Percentiles rank a stretch among this genome's conserved stretches.
These are phyloP conservation scores for Dipodascus albidus DNA, from an alignment of 805 yeast genomes.

Conservation along the genomic window DNA sequence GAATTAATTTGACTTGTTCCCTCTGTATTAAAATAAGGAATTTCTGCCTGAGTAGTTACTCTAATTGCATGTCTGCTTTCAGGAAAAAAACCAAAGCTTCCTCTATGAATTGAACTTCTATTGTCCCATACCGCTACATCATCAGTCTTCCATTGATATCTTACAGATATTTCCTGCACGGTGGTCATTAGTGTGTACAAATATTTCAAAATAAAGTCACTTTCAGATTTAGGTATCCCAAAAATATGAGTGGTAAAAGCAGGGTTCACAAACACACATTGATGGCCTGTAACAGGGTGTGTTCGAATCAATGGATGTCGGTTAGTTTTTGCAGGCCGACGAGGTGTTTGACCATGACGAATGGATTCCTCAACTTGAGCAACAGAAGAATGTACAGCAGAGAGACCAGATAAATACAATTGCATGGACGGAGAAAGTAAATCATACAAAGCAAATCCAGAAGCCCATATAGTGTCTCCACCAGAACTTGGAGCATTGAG, in stretches of 20 bases:
- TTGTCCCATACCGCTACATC: conserved; percentile 53
- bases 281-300: conserved; percentile 57
- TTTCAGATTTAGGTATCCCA: conserved; percentile 42
- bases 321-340: conserved; percentile 27
- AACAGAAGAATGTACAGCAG: conserved; percentile 32
- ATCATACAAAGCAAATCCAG: conserved; percentile 43
- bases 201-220: conserved; percentile 35
- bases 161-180: conserved; percentile 43
- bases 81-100: conserved; percentile 39
- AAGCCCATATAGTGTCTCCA: conserved; percentile 46
- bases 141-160: conserved; percentile 41
- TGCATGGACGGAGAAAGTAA: conserved; percentile 40
- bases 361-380: conserved; percentile 52
- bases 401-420: conserved; percentile 34
- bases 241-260: conserved; percentile 39
- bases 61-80: conserved; percentile 34
- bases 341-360: conserved; percentile 33
- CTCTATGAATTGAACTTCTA: conserved; percentile 42
- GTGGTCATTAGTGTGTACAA: conserved; percentile 36
- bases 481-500: conserved; percentile 39
- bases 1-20: not conserved
- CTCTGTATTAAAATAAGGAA: conserved; percentile 38
- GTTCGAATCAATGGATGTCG: conserved; percentile 50
- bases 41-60: conserved; percentile 40
- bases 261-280: conserved; percentile 43